phyloP scores from a whole-genome alignment of 2,329 filamentous ascomycete genomes.

The Ophioceras dolichostomum region DNA sequence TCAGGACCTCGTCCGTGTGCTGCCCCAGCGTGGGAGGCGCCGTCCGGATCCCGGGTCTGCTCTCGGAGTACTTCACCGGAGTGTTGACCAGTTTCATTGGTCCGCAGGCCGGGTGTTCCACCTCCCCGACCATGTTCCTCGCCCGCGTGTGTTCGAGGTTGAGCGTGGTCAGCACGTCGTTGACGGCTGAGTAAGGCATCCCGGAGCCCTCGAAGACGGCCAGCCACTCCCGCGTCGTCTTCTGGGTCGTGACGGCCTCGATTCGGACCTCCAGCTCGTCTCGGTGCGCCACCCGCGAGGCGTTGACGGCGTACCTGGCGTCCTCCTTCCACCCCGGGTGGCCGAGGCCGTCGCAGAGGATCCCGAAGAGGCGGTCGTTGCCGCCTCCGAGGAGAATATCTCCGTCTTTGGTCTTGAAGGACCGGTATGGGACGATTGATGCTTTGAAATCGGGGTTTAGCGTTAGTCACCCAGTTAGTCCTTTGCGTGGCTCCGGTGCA shows the following conservation, averaged over 20 bases:
- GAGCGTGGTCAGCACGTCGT: constrained; percentile 77
- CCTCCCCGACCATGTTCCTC: constrained; percentile 78
- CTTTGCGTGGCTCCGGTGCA: no score
- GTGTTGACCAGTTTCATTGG: constrained; percentile 85
- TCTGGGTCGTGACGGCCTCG: constrained; percentile 59
- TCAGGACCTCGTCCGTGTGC: constrained; percentile 70
- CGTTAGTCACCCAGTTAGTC: no score
- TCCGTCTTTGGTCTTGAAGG: constrained; percentile 64
- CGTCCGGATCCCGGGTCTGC: constrained; percentile 60
- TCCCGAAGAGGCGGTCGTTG: constrained; percentile 58
- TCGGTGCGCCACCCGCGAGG: constrained; percentile 56
- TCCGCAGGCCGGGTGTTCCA: constrained; percentile 75
- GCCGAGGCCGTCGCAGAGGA: constrained; percentile 48
- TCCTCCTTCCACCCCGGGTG: constrained; percentile 48
- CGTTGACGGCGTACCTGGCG: constrained; percentile 47
- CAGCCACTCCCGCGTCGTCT: constrained; percentile 82
- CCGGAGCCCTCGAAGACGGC: constrained; percentile 78
- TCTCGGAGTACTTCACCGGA: constrained; percentile 86
- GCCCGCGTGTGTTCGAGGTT: constrained; percentile 77
- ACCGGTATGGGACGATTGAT: constrained; percentile 93
- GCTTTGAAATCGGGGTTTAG: no score
- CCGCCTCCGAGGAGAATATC: constrained; percentile 59
- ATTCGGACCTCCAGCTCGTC: constrained; percentile 66
- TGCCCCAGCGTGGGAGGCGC: constrained; percentile 78
- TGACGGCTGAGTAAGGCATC: constrained; percentile 86